Base-by-base conservation (phyloP, 2,329 filamentous ascomycete species). In the Chlorencoelia australis region DNA sequence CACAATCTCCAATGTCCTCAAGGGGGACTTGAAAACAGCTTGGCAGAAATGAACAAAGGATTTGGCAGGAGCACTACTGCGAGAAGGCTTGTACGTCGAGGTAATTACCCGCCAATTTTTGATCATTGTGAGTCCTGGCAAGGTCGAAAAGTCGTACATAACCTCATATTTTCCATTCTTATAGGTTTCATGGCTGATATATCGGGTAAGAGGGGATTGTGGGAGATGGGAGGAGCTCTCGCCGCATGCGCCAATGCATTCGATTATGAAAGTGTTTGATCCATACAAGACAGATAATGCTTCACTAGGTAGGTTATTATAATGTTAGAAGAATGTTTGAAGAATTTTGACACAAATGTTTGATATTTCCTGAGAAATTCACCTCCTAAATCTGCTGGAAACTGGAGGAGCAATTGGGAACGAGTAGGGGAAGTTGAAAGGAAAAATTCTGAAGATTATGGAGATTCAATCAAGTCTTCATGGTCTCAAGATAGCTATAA, bases 211-310 rank as follows among this genome's bases (percentile, higher is more conserved):
- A 10, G 37, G 37, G 10, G 37, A 35, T 26, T 39, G 37, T 9
- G 37, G 37, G 3, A 29, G 13, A 19, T 39, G 34, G n/a, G 20
- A 8, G 17, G 1, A 17, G 13, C 10, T n/a, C 8, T 11, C 2
- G 18, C 35, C 32, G 30, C 30, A 30, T 8, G 30, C 35, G 14
- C 40, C 31, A n/a, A 42, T 39, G 3, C 31, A 40, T 15, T 34
- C 37, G 3, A 42, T 33, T 3, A 42, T 16, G 10, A 42, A 42
- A 11, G 36, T 42, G 19, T 42, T 42, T 11, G 18, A 35, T n/a
- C 31, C 35, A 5, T 42, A 42, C 1, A 42, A 32, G 28, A 35
- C 30, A 7, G 18, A 15, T 24, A 26, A 37, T 9, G 40, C 40
- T 35, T 42, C 40, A 9, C 11, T n/a, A n/a, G n/a, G n/a, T n/a